Conservation (phyloP, 768 basidiomycete genomes). For the Suillus ampliporus region DNA sequence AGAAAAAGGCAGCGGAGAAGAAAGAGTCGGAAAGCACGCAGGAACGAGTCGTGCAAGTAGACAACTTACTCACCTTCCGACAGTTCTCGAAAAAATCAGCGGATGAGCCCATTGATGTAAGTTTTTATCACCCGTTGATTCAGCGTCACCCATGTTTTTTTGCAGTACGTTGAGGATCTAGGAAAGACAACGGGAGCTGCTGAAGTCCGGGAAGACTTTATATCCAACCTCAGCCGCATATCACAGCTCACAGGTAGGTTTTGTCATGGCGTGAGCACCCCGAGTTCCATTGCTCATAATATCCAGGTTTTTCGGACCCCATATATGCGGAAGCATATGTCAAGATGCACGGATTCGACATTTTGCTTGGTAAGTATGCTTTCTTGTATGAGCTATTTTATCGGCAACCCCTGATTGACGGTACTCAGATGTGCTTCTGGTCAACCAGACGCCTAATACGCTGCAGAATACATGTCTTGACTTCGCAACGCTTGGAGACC, state of each 20-base stretch:
- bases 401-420: too few species aligned
- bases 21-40: constrained; percentile 78
- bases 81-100: constrained; percentile 94
- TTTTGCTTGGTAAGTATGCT: constrained; percentile 71
- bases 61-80: constrained; percentile 90
- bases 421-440: too few species aligned
- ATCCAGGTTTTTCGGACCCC: constrained; percentile 91
- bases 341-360: constrained; percentile 97
- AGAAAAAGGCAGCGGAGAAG: constrained; percentile 92
- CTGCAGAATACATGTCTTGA: too few species aligned
- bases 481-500: constrained; percentile 87
- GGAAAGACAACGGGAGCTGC: constrained; percentile 24
- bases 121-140: constrained; percentile 19
- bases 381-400: too few species aligned
- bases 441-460: too few species aligned
- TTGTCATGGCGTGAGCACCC: constrained; percentile 27
- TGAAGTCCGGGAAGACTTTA: too few species aligned
- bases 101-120: constrained; percentile 77
- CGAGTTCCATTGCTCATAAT: background rate
- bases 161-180: constrained; percentile 87
- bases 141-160: constrained; percentile 2
- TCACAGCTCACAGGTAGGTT: too few species aligned
- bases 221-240: too few species aligned
- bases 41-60: constrained; percentile 78
- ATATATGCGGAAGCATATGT: constrained; percentile 98